Evolutionary conservation across 2,329 filamentous ascomycete genomes (phyloP).

Genomic region (Alternaria gansuensis): DNA sequence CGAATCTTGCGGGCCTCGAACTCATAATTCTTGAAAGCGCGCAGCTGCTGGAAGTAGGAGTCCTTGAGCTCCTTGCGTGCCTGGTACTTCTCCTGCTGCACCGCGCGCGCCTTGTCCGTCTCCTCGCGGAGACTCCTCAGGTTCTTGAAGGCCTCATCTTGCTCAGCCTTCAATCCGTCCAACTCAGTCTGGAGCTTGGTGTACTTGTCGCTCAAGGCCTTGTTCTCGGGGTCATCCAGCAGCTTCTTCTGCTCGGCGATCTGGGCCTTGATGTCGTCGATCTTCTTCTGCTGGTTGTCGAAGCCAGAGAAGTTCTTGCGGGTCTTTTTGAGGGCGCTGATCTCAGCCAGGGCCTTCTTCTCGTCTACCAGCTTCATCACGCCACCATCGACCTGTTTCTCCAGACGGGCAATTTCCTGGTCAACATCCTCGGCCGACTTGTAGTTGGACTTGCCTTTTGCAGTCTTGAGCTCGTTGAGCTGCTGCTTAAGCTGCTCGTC

Average conservation of each 20-base stretch:
- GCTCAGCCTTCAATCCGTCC: constrained; percentile 88
- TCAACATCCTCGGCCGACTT: constrained; percentile 91
- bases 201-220: constrained; percentile 87
- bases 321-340: constrained; percentile 83
- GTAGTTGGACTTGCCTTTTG: constrained; percentile 81
- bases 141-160: constrained; percentile 90
- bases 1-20: constrained; percentile 79
- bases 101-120: constrained; percentile 79
- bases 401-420: constrained; percentile 78
- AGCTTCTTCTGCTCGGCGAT: constrained; percentile 88
- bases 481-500: constrained; percentile 88
- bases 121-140: constrained; percentile 85
- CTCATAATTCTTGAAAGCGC: constrained; percentile 85
- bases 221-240: constrained; percentile 90
- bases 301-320: constrained; percentile 91
- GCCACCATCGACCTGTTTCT: constrained; percentile 86
- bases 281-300: constrained; percentile 85
- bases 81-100: constrained; percentile 86
- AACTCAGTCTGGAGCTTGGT: constrained; percentile 85
- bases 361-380: constrained; percentile 97
- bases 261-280: constrained; percentile 85
- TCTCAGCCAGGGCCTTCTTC: constrained; percentile 88
- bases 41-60: constrained; percentile 81
- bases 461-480: constrained; percentile 85
- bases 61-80: constrained; percentile 90